Percentiles rank a stretch among this genome's conserved stretches.
phyloP scores from a whole-genome alignment of 768 basidiomycete genomes.

The Mycena alexandri region DNA sequence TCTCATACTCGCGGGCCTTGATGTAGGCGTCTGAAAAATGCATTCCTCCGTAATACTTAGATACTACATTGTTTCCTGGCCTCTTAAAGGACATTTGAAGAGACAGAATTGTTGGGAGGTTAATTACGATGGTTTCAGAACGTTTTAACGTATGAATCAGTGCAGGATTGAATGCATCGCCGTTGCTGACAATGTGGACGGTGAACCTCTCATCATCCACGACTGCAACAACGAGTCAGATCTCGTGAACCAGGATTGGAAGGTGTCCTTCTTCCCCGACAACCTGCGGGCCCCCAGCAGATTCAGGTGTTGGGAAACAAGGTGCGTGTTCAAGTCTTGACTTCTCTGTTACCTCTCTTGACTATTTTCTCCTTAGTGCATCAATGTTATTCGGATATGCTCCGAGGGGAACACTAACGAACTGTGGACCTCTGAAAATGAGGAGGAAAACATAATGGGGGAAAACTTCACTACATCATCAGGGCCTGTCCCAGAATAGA shows the following conservation, averaged over 20 bases:
- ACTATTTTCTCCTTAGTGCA: conserved; percentile 24
- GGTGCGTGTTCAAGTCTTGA: background rate
- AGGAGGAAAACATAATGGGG: too few species aligned
- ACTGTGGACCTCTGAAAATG: too few species aligned
- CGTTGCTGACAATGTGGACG: conserved; percentile 4
- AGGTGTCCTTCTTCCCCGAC: conserved; percentile 13
- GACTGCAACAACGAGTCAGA: conserved; percentile 20
- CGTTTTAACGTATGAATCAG: background rate
- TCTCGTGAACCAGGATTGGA: conserved; percentile 15
- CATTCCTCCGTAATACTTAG: background rate
- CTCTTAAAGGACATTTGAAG: background rate
- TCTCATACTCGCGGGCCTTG: background rate
- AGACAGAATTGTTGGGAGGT: conserved; percentile 8
- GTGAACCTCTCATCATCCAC: conserved; percentile 13
- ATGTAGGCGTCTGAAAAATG: background rate
- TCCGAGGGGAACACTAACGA: too few species aligned
- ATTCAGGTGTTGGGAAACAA: conserved; percentile 25
- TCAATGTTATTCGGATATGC: too few species aligned
- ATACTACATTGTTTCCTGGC: background rate
- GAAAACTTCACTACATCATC: too few species aligned
- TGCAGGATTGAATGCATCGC: conserved; percentile 5
- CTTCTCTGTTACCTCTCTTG: background rate
- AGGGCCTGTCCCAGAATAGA: too few species aligned
- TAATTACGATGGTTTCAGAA: background rate
- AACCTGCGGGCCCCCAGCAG: conserved; percentile 23